phyloP scores from a whole-genome alignment of 768 basidiomycete genomes.

The Amanita polypyramis region DNA sequence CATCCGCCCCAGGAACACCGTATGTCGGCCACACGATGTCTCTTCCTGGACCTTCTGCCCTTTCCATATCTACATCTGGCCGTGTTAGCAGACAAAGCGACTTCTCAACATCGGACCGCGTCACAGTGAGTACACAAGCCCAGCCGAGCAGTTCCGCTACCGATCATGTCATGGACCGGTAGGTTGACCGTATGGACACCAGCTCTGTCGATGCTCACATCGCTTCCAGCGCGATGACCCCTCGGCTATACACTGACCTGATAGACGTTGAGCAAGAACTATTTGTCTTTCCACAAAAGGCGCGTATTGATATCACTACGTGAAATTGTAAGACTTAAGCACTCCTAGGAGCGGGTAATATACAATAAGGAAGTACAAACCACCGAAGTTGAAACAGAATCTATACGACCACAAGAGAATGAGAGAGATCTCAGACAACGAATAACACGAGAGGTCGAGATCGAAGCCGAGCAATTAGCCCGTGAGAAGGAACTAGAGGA shows the following conservation, averaged over 20 bases:
- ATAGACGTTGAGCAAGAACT: slow-evolving; percentile 85
- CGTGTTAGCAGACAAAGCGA: slow-evolving; percentile 66
- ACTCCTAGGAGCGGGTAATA: slow-evolving; percentile 56
- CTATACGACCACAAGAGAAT: slow-evolving; percentile 55
- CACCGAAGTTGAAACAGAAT: slow-evolving; percentile 53
- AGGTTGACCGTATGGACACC: slow-evolving; percentile 14
- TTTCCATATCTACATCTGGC: slow-evolving; percentile 40
- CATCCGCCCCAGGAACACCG: slow-evolving; percentile 67
- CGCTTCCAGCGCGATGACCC: slow-evolving; percentile 44
- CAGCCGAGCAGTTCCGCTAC: slow-evolving; percentile 44
- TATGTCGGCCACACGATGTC: slow-evolving; percentile 27
- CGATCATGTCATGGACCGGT: slow-evolving; percentile 66
- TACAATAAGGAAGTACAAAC: slow-evolving; percentile 87
- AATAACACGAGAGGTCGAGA: slow-evolving; percentile 25
- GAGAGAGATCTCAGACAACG: slow-evolving; percentile 45
- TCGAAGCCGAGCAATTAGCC: slow-evolving; percentile 43
- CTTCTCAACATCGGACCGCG: slow-evolving; percentile 34
- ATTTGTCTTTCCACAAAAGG: slow-evolving; percentile 84
- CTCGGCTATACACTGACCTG: slow-evolving; percentile 64
- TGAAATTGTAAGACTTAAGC: slow-evolving; percentile 3
- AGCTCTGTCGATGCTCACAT: neutral
- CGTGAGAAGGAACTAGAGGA: slow-evolving; percentile 75
- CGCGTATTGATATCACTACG: slow-evolving; percentile 19
- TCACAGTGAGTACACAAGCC: slow-evolving; percentile 31
- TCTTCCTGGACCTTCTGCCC: slow-evolving; percentile 24